Evolutionary conservation across 768 basidiomycete genomes (phyloP).

Genomic region (Porpolomopsis calyptriformis): DNA sequence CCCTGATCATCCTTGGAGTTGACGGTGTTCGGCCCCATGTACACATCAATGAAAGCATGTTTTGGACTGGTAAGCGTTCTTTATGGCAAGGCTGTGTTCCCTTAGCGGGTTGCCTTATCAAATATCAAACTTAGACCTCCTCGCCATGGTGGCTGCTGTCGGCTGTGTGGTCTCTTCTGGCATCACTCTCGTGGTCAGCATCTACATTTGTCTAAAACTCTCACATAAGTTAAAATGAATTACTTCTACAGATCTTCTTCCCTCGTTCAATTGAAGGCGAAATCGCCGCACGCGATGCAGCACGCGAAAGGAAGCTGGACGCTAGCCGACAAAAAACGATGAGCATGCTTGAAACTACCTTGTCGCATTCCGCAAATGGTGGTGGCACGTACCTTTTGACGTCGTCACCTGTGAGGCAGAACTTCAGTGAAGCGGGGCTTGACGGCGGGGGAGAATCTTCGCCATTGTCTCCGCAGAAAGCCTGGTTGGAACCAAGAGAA

Average conservation of each 20-base stretch:
- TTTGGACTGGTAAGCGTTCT: constrained; percentile 33
- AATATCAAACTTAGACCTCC: constrained; percentile 45
- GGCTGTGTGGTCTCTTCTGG: constrained; percentile 60
- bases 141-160: constrained; percentile 46
- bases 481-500: neutral
- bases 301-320: constrained; percentile 27
- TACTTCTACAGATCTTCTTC: constrained; percentile 58
- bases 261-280: constrained; percentile 66
- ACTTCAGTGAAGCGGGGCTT: constrained; percentile 7
- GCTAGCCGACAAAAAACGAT: constrained; percentile 14
- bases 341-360: constrained; percentile 8
- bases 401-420: constrained; percentile 24
- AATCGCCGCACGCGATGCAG: constrained; percentile 41
- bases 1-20: constrained; percentile 53
- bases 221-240: neutral
- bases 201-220: neutral
- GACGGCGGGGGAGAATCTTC: neutral
- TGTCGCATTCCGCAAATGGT: constrained; percentile 11
- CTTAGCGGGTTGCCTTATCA: neutral
- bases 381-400: constrained; percentile 24
- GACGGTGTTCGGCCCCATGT: constrained; percentile 57
- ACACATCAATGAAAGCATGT: constrained; percentile 54
- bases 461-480: neutral
- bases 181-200: constrained; percentile 58
- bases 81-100: neutral